Evolutionary conservation across 768 basidiomycete species (phyloP), one percentile per base, ranked within the genome.

Genomic region (Serendipita sp.): DNA sequence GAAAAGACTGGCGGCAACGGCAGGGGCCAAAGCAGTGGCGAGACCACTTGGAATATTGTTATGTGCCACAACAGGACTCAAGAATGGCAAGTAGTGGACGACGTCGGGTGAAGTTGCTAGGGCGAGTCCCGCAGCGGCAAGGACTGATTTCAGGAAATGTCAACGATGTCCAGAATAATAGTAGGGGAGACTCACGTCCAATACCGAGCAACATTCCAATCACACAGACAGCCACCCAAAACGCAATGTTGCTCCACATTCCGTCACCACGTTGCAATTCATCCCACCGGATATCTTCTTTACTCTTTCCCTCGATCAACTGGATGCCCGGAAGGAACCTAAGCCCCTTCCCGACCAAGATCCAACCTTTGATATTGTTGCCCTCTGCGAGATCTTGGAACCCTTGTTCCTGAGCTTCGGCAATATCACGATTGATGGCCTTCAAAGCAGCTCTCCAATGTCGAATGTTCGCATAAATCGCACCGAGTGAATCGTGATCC

Each of bases 251-350:
- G 67, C 82, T 80, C 65, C 80, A 66, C 58, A 71, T 63, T 40
- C 74, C 78, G 44, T 80, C 75, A 71, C 82, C 79, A 66, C 80
- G 77, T 72, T 87, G 86, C 58, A 91, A 74, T 29, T 87, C 82
- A 65, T 84, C 82, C 88, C 88, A 92, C 63, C 85, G 74, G 40
- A 92, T 82, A 71, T 91, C 88, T 69, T 91, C 88, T 72, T 87
- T 89, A 13, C 87, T 85, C 65, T 86, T 75, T 1, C 89, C 89
- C 70, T 88, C 85, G 27, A 92, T 88, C 40, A 86, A 74, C 70
- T 86, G 75, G 3, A 86, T 72, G 1, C 83, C 82, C 34, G 82
- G 82, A 31, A 91, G 71, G 67, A 78, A 79, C 63, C 82, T 73
- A 65, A 90, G 71, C 1, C 86, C 87, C 31, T 81, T 77, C 6